Evolutionary conservation across 805 yeast species (phyloP), one percentile per base, ranked within the genome.

Genomic region (Teunomyces aglyptinius): DNA sequence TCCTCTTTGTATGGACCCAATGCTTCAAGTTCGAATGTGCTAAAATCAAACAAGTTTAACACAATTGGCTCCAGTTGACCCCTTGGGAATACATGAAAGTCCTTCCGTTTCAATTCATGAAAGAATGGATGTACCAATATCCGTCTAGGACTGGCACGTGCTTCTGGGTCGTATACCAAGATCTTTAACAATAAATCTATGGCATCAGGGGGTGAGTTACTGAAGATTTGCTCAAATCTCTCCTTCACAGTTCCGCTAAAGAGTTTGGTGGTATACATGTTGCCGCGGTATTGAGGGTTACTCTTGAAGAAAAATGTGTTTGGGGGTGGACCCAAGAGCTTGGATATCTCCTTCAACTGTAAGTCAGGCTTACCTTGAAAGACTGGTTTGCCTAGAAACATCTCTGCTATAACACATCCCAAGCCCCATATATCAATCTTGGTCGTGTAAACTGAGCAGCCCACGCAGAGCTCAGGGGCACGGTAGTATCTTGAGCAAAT

Each of bases 361-460:
- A 89, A 77, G 61, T 85, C 79, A 43, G 96, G 96, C 56, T 83
- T 88, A 39, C 99, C 98, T 67, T 91, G 96, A 71, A 94, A 94
- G n/a, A 94, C 82, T 1, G 98, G 96, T 61, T 82, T 84, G 12
- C 97, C 97, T 51, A 90, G 77, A 47, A 86, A 76, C 88, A 94
- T 84, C 68, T 94, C 99, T 11, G 97, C 97, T 49, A 94, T 71
- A 29, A 94, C 96, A 71, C 99, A 92, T 1, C 98, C 99, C 49
- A 92, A 73, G 13, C 97, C 96, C 99, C 99, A 94, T 58, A 91
- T 86, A 65, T 94, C 99, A 49, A 94, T 92, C 60, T 90, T 88
- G 2, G 95, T 85, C 3, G 95, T 82, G 65, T 94, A 94, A 32
- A 84, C 78, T 49, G 91, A 81, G 56, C 90, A 86, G 1, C 99